These are phyloP conservation scores for Niveomyces coronatus DNA, from an alignment of 2,329 filamentous ascomycete genomes.

Conservation along the genomic window DNA sequence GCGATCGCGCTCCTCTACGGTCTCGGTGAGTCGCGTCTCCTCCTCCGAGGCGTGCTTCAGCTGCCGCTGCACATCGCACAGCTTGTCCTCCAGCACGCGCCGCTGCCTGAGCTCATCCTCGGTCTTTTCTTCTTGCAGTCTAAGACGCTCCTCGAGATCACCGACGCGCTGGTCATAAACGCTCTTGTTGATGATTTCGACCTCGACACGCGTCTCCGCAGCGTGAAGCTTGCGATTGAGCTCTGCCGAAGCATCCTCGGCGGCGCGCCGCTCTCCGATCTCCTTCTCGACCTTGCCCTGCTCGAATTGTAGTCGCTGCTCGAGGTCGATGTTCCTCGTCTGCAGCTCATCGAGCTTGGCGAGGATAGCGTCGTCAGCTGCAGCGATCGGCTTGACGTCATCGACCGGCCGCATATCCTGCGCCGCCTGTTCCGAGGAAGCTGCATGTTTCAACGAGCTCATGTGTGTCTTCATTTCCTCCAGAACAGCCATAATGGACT, in stretches of 20 bases:
- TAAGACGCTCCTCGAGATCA: slow-evolving; percentile 60
- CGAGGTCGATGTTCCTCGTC: slow-evolving; percentile 47
- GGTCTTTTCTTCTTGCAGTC: slow-evolving; percentile 49
- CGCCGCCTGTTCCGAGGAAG: slow-evolving; percentile 21
- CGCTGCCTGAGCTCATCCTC: slow-evolving; percentile 55
- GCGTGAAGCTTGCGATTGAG: slow-evolving; percentile 44
- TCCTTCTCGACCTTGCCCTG: slow-evolving; percentile 40
- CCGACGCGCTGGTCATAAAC: slow-evolving; percentile 50
- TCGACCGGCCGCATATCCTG: slow-evolving; percentile 52
- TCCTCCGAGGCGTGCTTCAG: slow-evolving; percentile 63
- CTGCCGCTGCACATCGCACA: slow-evolving; percentile 61
- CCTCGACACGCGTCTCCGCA: slow-evolving; percentile 48
- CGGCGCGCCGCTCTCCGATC: slow-evolving; percentile 35
- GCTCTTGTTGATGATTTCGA: slow-evolving; percentile 51
- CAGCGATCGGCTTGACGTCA: slow-evolving; percentile 27
- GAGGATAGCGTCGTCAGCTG: slow-evolving; percentile 41
- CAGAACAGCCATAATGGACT: slow-evolving; percentile 55
- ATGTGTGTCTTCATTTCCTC: slow-evolving; percentile 48
- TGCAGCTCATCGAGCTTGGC: slow-evolving; percentile 49
- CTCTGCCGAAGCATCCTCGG: slow-evolving; percentile 44
- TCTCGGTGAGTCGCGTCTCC: slow-evolving; percentile 55
- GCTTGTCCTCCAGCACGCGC: slow-evolving; percentile 59
- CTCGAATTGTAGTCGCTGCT: slow-evolving; percentile 42
- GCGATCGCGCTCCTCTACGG: slow-evolving; percentile 59
- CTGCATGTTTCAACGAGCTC: slow-evolving; percentile 11